Percentiles rank a stretch among this genome's conserved stretches.
These are phyloP conservation scores for Boletus rufocinnamomeus DNA, from an alignment of 768 basidiomycete species.

Conservation along the genomic window DNA sequence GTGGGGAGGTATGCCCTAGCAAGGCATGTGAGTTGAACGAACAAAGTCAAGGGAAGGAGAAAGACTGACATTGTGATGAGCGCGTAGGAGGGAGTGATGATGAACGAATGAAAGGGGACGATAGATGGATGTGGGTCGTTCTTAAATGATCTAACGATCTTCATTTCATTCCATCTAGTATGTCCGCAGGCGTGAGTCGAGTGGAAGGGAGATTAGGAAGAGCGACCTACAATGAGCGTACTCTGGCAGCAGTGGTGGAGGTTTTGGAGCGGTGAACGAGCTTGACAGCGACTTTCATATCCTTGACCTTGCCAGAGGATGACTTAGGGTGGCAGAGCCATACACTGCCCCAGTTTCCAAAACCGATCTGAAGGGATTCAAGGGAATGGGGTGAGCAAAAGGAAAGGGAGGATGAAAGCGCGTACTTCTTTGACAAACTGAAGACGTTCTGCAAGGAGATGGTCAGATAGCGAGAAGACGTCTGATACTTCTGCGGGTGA, in stretches of 20 bases:
- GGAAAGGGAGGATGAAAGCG: background rate
- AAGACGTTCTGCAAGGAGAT: slow-evolving; percentile 66
- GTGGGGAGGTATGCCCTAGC: slow-evolving; percentile 84
- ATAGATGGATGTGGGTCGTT: slow-evolving; percentile 88
- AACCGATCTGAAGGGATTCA: slow-evolving; percentile 76
- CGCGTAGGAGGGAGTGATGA: slow-evolving; percentile 88
- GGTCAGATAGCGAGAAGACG: slow-evolving; percentile 76
- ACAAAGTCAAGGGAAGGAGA: slow-evolving; percentile 2
- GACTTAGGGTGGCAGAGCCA: slow-evolving; percentile 75
- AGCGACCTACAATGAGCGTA: slow-evolving; percentile 74
- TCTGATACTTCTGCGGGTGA: slow-evolving; percentile 40
- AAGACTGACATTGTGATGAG: slow-evolving; percentile 84
- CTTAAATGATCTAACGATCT: slow-evolving; percentile 85
- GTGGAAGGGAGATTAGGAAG: background rate
- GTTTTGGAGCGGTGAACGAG: slow-evolving; percentile 84
- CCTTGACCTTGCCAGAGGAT: slow-evolving; percentile 42
- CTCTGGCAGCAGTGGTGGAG: slow-evolving; percentile 84
- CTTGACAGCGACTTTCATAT: slow-evolving; percentile 80
- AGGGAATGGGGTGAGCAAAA: slow-evolving; percentile 6
- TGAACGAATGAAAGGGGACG: slow-evolving; percentile 91
- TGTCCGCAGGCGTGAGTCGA: background rate
- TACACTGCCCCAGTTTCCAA: slow-evolving; percentile 92
- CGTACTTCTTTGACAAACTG: slow-evolving; percentile 75
- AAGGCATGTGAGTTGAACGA: slow-evolving; percentile 12
- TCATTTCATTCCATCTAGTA: slow-evolving; percentile 96